Conservation (phyloP, 2,329 filamentous ascomycete genomes). For the Fusarium zealandicum region DNA sequence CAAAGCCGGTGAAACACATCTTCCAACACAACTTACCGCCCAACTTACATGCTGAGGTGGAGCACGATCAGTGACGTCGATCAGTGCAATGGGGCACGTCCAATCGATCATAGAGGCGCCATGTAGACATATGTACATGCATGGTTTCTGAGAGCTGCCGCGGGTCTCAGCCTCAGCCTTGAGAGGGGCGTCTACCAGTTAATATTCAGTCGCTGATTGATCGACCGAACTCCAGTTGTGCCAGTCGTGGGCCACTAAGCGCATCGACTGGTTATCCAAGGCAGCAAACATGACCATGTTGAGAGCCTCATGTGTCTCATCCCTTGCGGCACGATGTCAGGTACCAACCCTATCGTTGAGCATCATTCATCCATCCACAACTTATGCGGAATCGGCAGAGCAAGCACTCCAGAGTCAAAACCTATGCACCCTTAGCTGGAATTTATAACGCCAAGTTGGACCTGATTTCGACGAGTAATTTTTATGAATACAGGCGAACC, state of each 20-base stretch:
- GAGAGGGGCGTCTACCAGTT: background rate
- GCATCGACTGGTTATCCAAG: background rate
- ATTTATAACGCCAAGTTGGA: too few species aligned
- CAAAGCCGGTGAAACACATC: slow-evolving; percentile 9
- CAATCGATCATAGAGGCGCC: too few species aligned
- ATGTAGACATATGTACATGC: background rate
- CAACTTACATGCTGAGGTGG: background rate
- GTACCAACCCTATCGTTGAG: background rate
- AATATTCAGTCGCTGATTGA: background rate
- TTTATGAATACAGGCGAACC: too few species aligned
- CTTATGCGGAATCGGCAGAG: background rate
- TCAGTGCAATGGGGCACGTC: too few species aligned
- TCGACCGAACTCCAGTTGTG: background rate
- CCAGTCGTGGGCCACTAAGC: too few species aligned
- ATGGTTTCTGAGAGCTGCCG: slow-evolving; percentile 4
- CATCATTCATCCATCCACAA: background rate
- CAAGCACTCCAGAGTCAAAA: too few species aligned
- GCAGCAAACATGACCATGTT: background rate
- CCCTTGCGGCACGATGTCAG: background rate
- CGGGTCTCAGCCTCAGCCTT: slow-evolving; percentile 1
- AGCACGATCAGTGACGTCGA: background rate
- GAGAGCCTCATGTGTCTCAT: background rate
- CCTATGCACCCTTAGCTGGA: too few species aligned
- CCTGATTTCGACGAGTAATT: too few species aligned
- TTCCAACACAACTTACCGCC: background rate